These are phyloP conservation scores for Cercospora sp. DNA, from an alignment of 2,329 filamentous ascomycete species.

Conservation along the genomic window DNA sequence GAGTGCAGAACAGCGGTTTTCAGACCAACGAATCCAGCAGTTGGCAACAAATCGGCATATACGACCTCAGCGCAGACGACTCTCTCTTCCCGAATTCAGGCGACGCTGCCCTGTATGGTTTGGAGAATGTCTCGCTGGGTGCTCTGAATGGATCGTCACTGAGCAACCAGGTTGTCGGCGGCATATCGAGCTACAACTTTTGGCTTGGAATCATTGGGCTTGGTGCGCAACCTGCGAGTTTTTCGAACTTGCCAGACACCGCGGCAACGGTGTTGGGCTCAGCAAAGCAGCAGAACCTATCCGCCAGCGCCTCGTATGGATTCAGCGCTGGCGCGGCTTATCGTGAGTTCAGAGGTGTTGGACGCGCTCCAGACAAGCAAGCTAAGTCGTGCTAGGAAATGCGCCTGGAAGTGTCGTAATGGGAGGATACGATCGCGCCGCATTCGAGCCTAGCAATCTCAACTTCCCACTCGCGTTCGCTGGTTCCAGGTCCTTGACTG, in stretches of 20 bases:
- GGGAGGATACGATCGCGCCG: slow-evolving; percentile 46
- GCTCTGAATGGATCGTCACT: not conserved
- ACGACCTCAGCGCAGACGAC: slow-evolving; percentile 5
- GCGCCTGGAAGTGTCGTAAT: slow-evolving; percentile 32
- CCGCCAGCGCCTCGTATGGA: slow-evolving; percentile 14
- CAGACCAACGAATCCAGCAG: slow-evolving; percentile 14
- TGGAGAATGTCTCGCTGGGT: slow-evolving; percentile 16
- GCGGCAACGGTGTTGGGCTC: not conserved
- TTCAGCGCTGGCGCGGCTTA: slow-evolving; percentile 19
- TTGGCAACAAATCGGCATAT: slow-evolving; percentile 15
- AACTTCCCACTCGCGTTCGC: slow-evolving; percentile 33
- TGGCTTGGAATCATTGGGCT: slow-evolving; percentile 42
- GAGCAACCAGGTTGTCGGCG: slow-evolving; percentile 12
- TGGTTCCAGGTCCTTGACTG: slow-evolving; percentile 5
- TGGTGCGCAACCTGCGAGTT: slow-evolving; percentile 25
- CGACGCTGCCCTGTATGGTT: slow-evolving; percentile 14
- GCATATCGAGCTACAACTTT: slow-evolving; percentile 29
- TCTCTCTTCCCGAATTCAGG: slow-evolving; percentile 2
- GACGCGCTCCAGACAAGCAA: not conserved
- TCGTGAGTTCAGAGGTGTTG: not conserved
- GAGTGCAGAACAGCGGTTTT: slow-evolving; percentile 9
- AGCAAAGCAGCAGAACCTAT: not conserved
- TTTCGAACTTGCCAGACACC: slow-evolving; percentile 19
- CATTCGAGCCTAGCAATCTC: slow-evolving; percentile 36
- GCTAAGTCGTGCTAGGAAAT: not conserved